Evolutionary conservation across 2,329 filamentous ascomycete species (phyloP), one percentile per base, ranked within the genome.

Genomic region (Aspergillus ochraceoroseus): DNA sequence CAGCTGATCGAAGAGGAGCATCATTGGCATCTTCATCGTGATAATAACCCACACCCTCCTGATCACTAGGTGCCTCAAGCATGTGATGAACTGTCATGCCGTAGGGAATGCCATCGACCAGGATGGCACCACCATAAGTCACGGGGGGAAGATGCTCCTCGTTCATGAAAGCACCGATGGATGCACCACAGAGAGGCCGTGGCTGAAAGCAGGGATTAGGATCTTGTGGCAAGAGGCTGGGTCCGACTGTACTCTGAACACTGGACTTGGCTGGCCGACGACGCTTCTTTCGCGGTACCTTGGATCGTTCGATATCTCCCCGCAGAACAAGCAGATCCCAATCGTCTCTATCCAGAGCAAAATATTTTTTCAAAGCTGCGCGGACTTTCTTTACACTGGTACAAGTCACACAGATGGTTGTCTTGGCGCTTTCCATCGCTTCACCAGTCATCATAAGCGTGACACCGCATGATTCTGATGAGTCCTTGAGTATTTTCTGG

Each of bases 61-160:
- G 73, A 30, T 76, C 72, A 43, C 75, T 76, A 7, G 76, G 70
- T 8, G 70, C 67, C 54, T 95, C 90, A 2, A 96, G 77, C 80
- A 96, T 90, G 63, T 96, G 90, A 57, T 96, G 90, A 0, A 96
- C 90, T 14, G 87, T 95, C 86, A 96, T 92, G 8, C 90, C 90
- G 56, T 88, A 92, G 0, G 86, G 79, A 61, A 84, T 81, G 40
- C 85, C 80, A 57, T 96, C 88, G 1, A 96, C 80, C 20, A 92
- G 70, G 27, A 96, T 80, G 3, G 95, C 75, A 6, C 90, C 90
- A 8, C 90, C 90, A 52, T 94, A 88, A 20, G 87, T 94, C 2
- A 94, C 90, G 2, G 90, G 87, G 4, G 89, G 88, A 2, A 95
- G 71, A 58, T 95, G 90, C 30, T 85, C 81, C 49, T 88, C 80